Percentiles rank a stretch among this genome's conserved stretches.
Conservation (phyloP, 2,329 filamentous ascomycete species). For the Venturia aucupariae region DNA sequence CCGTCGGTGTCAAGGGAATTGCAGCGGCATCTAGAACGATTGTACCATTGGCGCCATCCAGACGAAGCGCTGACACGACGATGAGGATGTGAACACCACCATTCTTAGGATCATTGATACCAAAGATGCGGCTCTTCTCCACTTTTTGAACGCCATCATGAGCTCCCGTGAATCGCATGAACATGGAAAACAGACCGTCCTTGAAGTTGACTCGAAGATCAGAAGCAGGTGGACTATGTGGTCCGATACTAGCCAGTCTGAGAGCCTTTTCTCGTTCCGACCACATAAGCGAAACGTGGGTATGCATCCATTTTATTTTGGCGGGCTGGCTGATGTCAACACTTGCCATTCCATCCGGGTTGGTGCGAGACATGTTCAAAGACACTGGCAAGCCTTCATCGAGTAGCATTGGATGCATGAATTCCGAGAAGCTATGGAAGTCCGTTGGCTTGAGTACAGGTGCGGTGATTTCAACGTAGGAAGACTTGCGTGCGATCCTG, state of each 20-base stretch:
- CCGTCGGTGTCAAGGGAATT: slow-evolving; percentile 21
- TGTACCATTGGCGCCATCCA: slow-evolving; percentile 26
- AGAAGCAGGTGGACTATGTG: background rate
- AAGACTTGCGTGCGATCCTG: slow-evolving; percentile 24
- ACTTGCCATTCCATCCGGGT: slow-evolving; percentile 20
- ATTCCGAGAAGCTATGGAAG: slow-evolving; percentile 16
- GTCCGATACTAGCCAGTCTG: background rate
- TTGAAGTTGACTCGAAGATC: slow-evolving; percentile 20
- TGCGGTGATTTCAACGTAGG: slow-evolving; percentile 25
- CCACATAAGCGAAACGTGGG: background rate
- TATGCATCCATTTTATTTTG: slow-evolving; percentile 14
- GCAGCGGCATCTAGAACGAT: slow-evolving; percentile 27
- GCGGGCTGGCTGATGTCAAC: background rate
- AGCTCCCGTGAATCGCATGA: slow-evolving; percentile 20
- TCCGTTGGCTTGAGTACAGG: slow-evolving; percentile 14
- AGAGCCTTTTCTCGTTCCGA: slow-evolving; percentile 12
- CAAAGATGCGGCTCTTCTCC: slow-evolving; percentile 15
- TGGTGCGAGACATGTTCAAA: slow-evolving; percentile 21
- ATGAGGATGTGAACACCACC: slow-evolving; percentile 20
- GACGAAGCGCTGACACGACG: slow-evolving; percentile 22
- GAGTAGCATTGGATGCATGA: slow-evolving; percentile 17
- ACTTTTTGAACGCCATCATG: slow-evolving; percentile 7
- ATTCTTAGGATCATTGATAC: slow-evolving; percentile 16
- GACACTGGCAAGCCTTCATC: slow-evolving; percentile 15
- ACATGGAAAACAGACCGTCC: slow-evolving; percentile 22